A percentile compares a stretch with the other conserved stretches of the same genome.
Conservation (phyloP, 345 rosid species). For the Salix caprea region DNA sequence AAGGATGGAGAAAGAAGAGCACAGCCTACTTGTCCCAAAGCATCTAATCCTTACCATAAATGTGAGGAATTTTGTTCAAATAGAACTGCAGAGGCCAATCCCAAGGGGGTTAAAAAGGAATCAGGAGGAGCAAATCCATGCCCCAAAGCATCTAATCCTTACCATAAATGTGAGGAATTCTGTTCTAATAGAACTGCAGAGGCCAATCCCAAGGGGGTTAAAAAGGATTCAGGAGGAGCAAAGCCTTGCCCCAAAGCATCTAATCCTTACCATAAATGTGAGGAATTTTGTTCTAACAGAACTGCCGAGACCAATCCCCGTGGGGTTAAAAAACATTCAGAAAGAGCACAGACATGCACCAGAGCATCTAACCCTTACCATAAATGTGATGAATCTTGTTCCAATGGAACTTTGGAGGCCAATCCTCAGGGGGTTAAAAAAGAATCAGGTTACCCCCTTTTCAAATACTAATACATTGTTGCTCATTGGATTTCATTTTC, state of each 20-base stretch:
- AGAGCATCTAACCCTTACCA: constrained; percentile 53
- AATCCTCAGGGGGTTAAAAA: constrained; percentile 23
- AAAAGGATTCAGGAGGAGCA: constrained; percentile 44
- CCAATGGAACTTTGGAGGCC: constrained; percentile 26
- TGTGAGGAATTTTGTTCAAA: constrained; percentile 45
- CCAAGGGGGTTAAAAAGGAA: constrained; percentile 3
- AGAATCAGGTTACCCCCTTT: constrained; percentile 42
- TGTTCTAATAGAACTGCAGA: constrained; percentile 34
- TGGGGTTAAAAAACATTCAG: constrained; percentile 12
- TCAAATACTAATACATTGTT: not conserved
- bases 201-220: constrained; percentile 23
- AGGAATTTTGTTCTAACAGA: constrained; percentile 40
- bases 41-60: constrained; percentile 55
- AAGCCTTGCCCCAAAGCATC: constrained; percentile 42
- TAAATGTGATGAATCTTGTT: constrained; percentile 46
- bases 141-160: constrained; percentile 48
- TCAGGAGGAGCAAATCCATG: constrained; percentile 36
- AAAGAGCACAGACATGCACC: constrained; percentile 36
- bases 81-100: constrained; percentile 25
- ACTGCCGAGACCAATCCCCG: constrained; percentile 20
- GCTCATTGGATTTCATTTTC: not conserved
- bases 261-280: constrained; percentile 56
- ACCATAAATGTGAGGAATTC: constrained; percentile 44
- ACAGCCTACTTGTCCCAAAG: constrained; percentile 37
- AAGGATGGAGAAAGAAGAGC: constrained; percentile 38